These are phyloP conservation scores for Porogramme epimiltina DNA, from an alignment of 1,284 basidiomycete species.

Conservation along the genomic window DNA sequence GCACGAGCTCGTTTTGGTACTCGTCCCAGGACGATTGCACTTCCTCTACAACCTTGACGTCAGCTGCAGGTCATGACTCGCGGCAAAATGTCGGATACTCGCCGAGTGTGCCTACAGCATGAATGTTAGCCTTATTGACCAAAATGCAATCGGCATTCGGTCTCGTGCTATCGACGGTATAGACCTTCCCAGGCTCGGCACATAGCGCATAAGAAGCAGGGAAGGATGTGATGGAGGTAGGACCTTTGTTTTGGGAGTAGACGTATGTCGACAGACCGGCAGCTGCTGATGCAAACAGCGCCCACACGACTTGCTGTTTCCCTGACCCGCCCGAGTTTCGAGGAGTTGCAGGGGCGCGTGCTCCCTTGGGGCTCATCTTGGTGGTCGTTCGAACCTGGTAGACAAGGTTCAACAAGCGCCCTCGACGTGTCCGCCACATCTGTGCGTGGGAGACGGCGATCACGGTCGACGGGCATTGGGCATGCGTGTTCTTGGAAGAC, in stretches of 20 bases:
- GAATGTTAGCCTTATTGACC: slow-evolving; percentile 56
- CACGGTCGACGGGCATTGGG: no score
- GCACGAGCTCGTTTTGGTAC: slow-evolving; percentile 30
- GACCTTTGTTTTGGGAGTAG: slow-evolving; percentile 3
- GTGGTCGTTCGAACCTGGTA: no score
- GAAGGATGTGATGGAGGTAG: slow-evolving; percentile 8
- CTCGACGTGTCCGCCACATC: no score
- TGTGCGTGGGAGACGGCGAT: no score
- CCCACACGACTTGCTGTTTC: slow-evolving; percentile 14
- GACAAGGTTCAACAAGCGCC: no score
- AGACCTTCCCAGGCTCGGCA: slow-evolving; percentile 22
- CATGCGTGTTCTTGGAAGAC: no score
- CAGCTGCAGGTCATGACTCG: no score
- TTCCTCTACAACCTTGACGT: no score
- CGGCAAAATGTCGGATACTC: slow-evolving; percentile 9
- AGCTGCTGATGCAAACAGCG: slow-evolving; percentile 19
- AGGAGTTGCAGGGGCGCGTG: no score
- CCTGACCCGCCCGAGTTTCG: not conserved
- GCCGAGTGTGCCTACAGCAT: slow-evolving; percentile 58
- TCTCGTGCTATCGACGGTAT: slow-evolving; percentile 28
- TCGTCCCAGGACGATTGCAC: slow-evolving; percentile 29
- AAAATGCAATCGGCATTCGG: slow-evolving; percentile 64
- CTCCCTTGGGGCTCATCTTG: no score
- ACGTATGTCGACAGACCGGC: slow-evolving; percentile 24
- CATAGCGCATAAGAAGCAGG: slow-evolving; percentile 35